A percentile compares a stretch with the other conserved stretches of the same genome.
Evolutionary conservation across 352 stramenopile genomes (phyloP).

Genomic region (Phytophthora sansomeana): DNA sequence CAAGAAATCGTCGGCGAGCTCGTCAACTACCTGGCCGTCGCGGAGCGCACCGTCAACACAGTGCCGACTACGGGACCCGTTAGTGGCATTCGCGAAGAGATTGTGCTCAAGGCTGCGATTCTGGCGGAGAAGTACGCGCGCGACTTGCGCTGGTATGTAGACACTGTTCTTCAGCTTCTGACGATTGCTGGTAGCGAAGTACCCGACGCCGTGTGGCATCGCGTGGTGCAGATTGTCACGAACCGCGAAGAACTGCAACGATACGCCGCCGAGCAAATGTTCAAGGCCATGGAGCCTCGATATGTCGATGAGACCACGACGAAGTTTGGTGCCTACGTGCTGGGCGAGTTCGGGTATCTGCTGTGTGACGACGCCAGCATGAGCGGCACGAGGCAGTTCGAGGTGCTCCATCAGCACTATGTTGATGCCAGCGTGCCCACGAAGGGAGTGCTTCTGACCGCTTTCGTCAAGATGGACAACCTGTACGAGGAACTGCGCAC

Average conservation of each 20-base stretch:
- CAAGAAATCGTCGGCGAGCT: constrained; percentile 97
- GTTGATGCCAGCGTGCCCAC: constrained; percentile 82
- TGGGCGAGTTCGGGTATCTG: constrained; percentile 98
- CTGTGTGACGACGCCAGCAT: constrained; percentile 91
- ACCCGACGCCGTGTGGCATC: constrained; percentile 97
- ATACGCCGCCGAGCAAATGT: constrained; percentile 96
- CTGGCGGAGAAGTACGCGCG: constrained; percentile 98
- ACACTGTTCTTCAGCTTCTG: constrained; percentile 98
- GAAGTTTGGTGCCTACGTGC: constrained; percentile 95
- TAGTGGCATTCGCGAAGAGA: constrained; percentile 91
- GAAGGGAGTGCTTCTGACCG: constrained; percentile 94
- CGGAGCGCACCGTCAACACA: constrained; percentile 78
- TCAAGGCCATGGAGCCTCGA: constrained; percentile 93
- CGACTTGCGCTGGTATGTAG: constrained; percentile 97
- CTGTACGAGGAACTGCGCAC: constrained; percentile 85
- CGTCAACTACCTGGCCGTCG: constrained; percentile 94
- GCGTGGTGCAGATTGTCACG: constrained; percentile 99
- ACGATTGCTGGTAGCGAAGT: constrained; percentile 94
- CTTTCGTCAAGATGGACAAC: constrained; percentile 97
- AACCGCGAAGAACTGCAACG: constrained; percentile 97
- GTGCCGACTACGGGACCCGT: constrained; percentile 30
- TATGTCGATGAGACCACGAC: constrained; percentile 96
- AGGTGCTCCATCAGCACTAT: constrained; percentile 97
- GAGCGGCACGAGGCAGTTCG: constrained; percentile 94
- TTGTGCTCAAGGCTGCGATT: constrained; percentile 99